phyloP scores from a whole-genome alignment of 2,329 filamentous ascomycete genomes.

The Colletotrichum sp. region DNA sequence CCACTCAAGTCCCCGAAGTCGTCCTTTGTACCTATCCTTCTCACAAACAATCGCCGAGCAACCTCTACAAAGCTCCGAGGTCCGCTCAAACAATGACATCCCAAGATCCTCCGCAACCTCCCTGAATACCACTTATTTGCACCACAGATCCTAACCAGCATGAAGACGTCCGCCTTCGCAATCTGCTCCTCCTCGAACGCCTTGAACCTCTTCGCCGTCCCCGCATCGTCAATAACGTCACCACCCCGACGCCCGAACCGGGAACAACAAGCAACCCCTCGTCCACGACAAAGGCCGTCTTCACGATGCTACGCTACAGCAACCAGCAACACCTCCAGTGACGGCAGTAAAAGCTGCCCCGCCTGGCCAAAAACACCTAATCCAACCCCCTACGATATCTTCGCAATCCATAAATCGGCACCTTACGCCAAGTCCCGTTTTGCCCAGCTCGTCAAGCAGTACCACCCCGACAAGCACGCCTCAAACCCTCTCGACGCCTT shows the following conservation, averaged over 20 bases:
- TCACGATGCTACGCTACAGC: conserved; percentile 9
- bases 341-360: not conserved
- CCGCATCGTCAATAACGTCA: conserved; percentile 27
- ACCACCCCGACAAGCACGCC: conserved; percentile 80
- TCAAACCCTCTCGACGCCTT: conserved; percentile 27
- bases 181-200: conserved; percentile 13
- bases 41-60: not conserved
- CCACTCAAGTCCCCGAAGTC: not conserved
- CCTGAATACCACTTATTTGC: not conserved
- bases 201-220: conserved; percentile 20
- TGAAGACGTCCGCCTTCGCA: conserved; percentile 14
- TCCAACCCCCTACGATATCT: conserved; percentile 91
- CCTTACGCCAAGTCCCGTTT: conserved; percentile 85
- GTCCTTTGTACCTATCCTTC: not conserved
- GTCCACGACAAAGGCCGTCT: not conserved
- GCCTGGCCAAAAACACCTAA: conserved; percentile 53
- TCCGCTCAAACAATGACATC: not conserved
- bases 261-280: not conserved
- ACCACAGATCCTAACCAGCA: not conserved
- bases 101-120: not conserved
- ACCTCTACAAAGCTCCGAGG: not conserved
- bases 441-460: conserved; percentile 92
- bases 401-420: conserved; percentile 58
- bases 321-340: not conserved
- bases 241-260: conserved; percentile 1